A percentile compares a stretch with the other conserved stretches of the same genome.
Evolutionary conservation across 306 rosid species (phyloP).

Genomic region (Vigna angularis): DNA sequence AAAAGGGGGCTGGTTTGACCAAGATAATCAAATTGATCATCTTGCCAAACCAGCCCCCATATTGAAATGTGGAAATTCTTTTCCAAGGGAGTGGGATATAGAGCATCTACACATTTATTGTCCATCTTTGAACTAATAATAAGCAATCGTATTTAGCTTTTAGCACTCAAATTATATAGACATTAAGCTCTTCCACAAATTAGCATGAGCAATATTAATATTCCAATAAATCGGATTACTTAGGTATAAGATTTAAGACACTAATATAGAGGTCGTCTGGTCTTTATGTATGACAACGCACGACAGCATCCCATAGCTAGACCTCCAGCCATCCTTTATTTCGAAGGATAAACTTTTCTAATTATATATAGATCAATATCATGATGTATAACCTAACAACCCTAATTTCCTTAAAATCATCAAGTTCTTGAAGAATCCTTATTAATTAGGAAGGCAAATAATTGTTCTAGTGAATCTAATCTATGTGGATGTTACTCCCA

Average conservation of each 20-base stretch:
- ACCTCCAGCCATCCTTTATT: conserved; percentile 12
- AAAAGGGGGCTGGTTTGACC: conserved; percentile 51
- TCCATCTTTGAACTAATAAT: conserved; percentile 4
- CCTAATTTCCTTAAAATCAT: neutral
- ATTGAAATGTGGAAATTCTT: conserved; percentile 21
- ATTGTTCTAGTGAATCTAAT: neutral
- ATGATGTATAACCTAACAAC: conserved; percentile 8
- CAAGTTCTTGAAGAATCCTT: neutral
- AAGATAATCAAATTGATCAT: conserved; percentile 45
- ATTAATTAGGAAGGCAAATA: conserved; percentile 20
- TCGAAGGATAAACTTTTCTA: conserved; percentile 1
- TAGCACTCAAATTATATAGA: neutral
- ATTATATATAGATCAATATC: neutral
- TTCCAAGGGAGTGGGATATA: conserved; percentile 17
- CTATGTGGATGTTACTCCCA: neutral
- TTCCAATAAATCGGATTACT: neutral
- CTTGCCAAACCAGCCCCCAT: conserved; percentile 62
- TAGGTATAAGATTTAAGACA: neutral
- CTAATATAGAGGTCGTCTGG: neutral
- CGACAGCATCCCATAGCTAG: conserved; percentile 3
- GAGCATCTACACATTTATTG: conserved; percentile 20
- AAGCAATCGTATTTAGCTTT: conserved; percentile 18
- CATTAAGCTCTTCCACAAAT: conserved; percentile 8
- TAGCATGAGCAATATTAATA: neutral
- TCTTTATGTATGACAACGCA: conserved; percentile 5